These are phyloP conservation scores for Hortiboletus rubellus DNA, from an alignment of 1,284 basidiomycete genomes.

Conservation along the genomic window DNA sequence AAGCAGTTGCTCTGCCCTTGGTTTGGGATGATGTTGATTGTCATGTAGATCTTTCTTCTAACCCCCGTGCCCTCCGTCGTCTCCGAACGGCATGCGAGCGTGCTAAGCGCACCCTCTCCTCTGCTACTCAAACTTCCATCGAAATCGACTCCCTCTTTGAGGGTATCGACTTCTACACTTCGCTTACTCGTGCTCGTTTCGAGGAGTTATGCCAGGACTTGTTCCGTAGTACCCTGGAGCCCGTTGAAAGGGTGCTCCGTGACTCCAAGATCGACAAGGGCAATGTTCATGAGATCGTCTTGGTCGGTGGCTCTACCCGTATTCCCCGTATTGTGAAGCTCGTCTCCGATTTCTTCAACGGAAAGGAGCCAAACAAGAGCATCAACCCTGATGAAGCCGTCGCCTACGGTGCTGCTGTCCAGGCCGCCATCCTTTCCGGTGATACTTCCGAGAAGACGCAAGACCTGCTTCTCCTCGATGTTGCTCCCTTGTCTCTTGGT, in stretches of 20 bases:
- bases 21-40: conserved; percentile 21
- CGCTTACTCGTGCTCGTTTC: conserved; percentile 97
- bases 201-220: conserved; percentile 98
- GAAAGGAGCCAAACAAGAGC: conserved; percentile 93
- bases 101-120: conserved; percentile 98
- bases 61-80: conserved; percentile 96
- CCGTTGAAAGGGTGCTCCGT: conserved; percentile 97
- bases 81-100: conserved; percentile 98
- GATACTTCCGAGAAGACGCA: conserved; percentile 98
- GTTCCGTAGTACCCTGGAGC: conserved; percentile 96
- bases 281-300: conserved; percentile 94
- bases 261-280: conserved; percentile 98
- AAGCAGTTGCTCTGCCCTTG: conserved; percentile 22
- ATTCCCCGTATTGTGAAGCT: conserved; percentile 98
- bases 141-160: conserved; percentile 98
- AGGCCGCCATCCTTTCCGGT: conserved; percentile 97
- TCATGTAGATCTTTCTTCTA: conserved; percentile 75
- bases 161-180: conserved; percentile 98
- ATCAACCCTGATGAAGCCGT: conserved; percentile 99
- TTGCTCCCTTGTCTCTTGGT: conserved; percentile 93
- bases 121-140: conserved; percentile 94
- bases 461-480: conserved; percentile 96
- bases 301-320: conserved; percentile 98
- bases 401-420: conserved; percentile 98
- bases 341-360: conserved; percentile 98